Base-by-base conservation (phyloP, 1,284 basidiomycete species). In the Ceratobasidium sp. region DNA sequence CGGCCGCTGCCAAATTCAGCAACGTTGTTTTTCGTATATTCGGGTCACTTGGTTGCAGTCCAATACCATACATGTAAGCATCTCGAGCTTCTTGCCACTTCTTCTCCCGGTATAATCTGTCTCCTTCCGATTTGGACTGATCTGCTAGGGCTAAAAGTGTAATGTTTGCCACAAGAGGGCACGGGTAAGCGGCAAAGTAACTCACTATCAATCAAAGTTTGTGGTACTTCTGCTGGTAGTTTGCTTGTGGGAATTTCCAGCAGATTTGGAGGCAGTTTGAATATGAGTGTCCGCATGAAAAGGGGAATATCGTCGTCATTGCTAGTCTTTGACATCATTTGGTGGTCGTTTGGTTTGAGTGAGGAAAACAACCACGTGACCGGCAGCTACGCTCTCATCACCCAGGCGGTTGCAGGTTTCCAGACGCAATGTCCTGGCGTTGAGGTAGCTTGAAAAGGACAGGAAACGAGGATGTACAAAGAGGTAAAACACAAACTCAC, bases 61-160 rank as follows among this genome's bases (percentile, higher is more conserved):
- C 42, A 28, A 20, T 26, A 5, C 39, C 63, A 5, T 47, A 23
- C 42, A 49, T 47, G 31, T 65, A 65, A 1, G 23, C 39, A 26
- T 65, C 63, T 65, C 63, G 63, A 31, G 63, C 63, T 28, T 65
- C 42, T 42, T 65, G 10, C 63, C 39, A 65, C 17, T 65, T 47
- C 3, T 28, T 6, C 6, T 28, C 23, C n/a, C 28, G 39, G 42
- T 65, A 65, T 7, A 45, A 28, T 7, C 3, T 17, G 15, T 65
- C 63, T 26, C 63, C 63, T 47, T n/a, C 39, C 23, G 63, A 28
- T 49, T 65, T 65, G 10, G 63, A 2, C 20, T 42, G 10, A 3
- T 42, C 42, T 17, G 37, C 63, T 4, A 47, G 20, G 10, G 28
- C 63, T 65, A 47, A 20, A 8, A 17, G 45, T 47, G 45, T 10